Base-by-base conservation (phyloP, 108 stramenopile genomes). In the Chaetoceros tenuissimus region DNA sequence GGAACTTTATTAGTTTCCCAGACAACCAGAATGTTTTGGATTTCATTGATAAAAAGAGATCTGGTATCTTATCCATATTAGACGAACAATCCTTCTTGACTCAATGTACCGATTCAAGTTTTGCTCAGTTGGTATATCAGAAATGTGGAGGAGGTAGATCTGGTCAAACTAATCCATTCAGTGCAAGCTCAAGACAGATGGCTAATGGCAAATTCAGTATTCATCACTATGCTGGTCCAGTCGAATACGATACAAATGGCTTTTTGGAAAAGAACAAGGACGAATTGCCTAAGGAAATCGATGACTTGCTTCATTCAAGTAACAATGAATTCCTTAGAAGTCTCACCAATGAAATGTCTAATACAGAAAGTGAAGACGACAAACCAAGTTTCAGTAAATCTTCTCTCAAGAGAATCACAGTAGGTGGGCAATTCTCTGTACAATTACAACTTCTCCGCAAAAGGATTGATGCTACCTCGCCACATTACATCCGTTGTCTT, bases 401-500 rank as follows among this genome's bases (percentile, higher is more conserved):
- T 16, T 73, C 72, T 23, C 48, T 73, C 34, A 58, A 63, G 8
- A 50, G 68, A 17, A 57, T 69, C 44, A 58, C 71, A 30, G 81
- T 93, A 27, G 87, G 82, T 1, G 71, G 67, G 29, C 92, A 97
- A 62, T 98, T 98, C 71, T 89, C 91, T 61, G 26, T 61, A 16
- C 94, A 96, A 63, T 84, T 97, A 22, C 64, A 75, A 28, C 73
- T 84, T 47, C 80, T 99, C 46, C 88, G 95, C 44, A 60, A 51
- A 24, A 82, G 88, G 3, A 87, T 99, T 48, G 93, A 95, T 54
- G 65, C 63, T 19, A 98, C 97, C 0, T 79, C 79, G n/a, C 99
- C 99, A 0, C 99, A 99, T 73, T 99, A 96, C 48, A 82, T 99
- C 25, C 95, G 99, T 22, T 99, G 99, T 74, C 77, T 99, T 44